phyloP scores from a whole-genome alignment of 169 alveolate species.

The Perkinsus marinus region DNA sequence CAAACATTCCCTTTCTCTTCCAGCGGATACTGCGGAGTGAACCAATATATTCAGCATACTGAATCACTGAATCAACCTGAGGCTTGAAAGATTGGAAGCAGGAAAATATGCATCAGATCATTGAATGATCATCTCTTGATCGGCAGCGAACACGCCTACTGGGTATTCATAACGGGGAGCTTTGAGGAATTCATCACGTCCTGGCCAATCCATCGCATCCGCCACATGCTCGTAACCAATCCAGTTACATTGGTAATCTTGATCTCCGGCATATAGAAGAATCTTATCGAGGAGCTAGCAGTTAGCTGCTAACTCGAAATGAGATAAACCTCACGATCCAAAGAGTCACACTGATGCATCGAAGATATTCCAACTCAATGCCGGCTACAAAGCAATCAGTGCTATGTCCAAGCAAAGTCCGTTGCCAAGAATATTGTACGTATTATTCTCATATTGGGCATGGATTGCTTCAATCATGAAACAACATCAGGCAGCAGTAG shows the following conservation, averaged over 20 bases:
- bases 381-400: too few relatives aligned
- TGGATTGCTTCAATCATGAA: too few relatives aligned
- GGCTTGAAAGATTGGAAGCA: not conserved
- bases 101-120: not conserved
- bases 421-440: too few relatives aligned
- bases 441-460: too few relatives aligned
- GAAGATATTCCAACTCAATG: too few relatives aligned
- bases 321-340: too few relatives aligned
- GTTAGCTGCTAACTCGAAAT: too few relatives aligned
- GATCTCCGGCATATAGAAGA: slow-evolving; percentile 49
- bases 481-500: too few relatives aligned
- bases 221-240: slow-evolving; percentile 24
- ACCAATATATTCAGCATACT: not conserved
- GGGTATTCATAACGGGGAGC: not conserved
- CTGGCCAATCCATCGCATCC: slow-evolving; percentile 18
- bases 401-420: too few relatives aligned
- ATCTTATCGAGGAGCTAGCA: too few relatives aligned
- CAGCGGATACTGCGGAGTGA: not conserved
- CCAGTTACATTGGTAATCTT: slow-evolving; percentile 58
- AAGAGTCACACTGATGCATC: too few relatives aligned
- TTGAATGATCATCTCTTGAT: not conserved
- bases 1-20: not conserved
- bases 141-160: not conserved
- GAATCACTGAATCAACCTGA: not conserved
- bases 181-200: slow-evolving; percentile 4